A percentile compares a stretch with the other conserved stretches of the same genome.
Evolutionary conservation across 345 rosid species (phyloP).

Genomic region (Arabidopsis suecica): DNA sequence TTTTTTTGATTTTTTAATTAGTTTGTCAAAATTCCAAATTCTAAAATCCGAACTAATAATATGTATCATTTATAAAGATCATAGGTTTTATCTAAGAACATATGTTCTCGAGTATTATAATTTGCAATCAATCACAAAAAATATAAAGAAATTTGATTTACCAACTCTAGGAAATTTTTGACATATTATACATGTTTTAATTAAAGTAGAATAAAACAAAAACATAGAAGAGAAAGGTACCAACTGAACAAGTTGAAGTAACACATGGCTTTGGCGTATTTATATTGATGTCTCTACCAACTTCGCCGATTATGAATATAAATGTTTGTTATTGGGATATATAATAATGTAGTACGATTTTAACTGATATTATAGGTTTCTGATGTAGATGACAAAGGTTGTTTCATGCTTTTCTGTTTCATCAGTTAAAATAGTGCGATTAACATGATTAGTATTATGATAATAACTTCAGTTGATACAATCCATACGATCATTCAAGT

Average conservation of each 20-base stretch:
- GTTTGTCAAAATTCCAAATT: not conserved
- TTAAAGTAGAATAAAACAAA: conserved; percentile 25
- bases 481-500: not conserved
- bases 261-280: conserved; percentile 26
- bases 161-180: not conserved
- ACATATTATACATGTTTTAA: not conserved
- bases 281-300: conserved; percentile 31
- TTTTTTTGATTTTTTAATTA: no score
- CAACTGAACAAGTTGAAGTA: conserved; percentile 31
- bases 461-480: not conserved
- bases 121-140: not conserved
- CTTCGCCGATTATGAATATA: conserved; percentile 27
- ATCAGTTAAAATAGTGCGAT: not conserved
- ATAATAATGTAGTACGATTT: not conserved
- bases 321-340: not conserved
- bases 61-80: not conserved
- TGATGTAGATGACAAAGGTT: not conserved
- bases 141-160: not conserved
- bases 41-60: not conserved
- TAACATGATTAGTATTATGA: not conserved
- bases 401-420: conserved; percentile 8
- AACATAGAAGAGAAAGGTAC: not conserved
- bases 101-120: not conserved
- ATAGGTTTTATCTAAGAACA: not conserved
- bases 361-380: not conserved